phyloP scores from a whole-genome alignment of 768 basidiomycete genomes.

The Boletus insuetus region DNA sequence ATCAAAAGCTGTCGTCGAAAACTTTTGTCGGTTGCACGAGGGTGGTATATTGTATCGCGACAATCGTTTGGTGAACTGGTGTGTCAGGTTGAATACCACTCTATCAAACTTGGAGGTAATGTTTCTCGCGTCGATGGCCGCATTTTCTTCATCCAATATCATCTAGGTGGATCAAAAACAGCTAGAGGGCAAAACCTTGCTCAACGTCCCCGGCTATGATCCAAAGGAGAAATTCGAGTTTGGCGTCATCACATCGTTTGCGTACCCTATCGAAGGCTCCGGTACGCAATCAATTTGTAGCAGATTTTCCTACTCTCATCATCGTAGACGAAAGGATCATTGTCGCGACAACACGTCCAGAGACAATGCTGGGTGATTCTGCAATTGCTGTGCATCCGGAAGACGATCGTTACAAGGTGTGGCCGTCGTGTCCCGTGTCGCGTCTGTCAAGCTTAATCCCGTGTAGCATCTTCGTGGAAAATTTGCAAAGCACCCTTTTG shows the following conservation, averaged over 20 bases:
- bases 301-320: not conserved
- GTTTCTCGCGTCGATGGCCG: not conserved
- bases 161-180: conserved; percentile 88
- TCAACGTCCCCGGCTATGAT: conserved; percentile 94
- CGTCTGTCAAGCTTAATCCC: not conserved
- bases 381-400: conserved; percentile 96
- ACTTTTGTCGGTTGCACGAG: conserved; percentile 88
- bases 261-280: conserved; percentile 85
- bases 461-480: conserved; percentile 88
- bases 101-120: conserved; percentile 93
- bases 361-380: conserved; percentile 98
- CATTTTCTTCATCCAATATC: not conserved
- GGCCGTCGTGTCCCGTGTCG: not conserved
- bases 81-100: conserved; percentile 91
- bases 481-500: conserved; percentile 86
- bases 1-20: conserved; percentile 87
- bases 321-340: conserved; percentile 79
- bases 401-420: conserved; percentile 81
- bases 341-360: conserved; percentile 96
- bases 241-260: conserved; percentile 94
- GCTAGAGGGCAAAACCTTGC: conserved; percentile 76
- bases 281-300: conserved; percentile 40
- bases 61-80: conserved; percentile 98
- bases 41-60: conserved; percentile 92
- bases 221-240: conserved; percentile 96